Evolutionary conservation across 2,329 filamentous ascomycete genomes (phyloP).

Genomic region (Neopestalotiopsis rosae): DNA sequence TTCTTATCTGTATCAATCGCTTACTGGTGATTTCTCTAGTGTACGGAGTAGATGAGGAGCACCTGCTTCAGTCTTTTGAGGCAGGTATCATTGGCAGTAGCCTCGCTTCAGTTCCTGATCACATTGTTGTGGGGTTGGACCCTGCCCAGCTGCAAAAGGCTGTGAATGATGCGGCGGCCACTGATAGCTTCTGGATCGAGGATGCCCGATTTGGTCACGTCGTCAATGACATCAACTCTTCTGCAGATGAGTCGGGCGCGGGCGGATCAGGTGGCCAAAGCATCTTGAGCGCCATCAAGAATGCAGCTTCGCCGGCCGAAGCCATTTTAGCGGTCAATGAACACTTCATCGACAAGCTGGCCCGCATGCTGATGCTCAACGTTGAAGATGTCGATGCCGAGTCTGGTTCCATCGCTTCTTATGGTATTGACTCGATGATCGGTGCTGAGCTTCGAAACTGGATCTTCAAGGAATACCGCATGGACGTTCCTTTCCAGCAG

Average conservation of each 20-base stretch:
- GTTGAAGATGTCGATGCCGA: constrained; percentile 27
- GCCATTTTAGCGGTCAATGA: constrained; percentile 14
- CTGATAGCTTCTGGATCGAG: constrained; percentile 28
- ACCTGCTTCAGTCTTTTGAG: constrained; percentile 32
- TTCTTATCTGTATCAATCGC: too few species aligned
- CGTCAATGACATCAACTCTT: constrained; percentile 22
- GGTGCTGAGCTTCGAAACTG: constrained; percentile 41
- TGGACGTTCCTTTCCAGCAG: constrained; percentile 44
- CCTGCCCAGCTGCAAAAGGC: constrained; percentile 24
- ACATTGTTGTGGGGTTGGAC: constrained; percentile 24
- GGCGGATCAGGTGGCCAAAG: constrained; percentile 18
- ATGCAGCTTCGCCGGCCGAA: constrained; percentile 17
- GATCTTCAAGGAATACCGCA: constrained; percentile 38
- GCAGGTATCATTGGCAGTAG: neutral
- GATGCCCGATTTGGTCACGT: constrained; percentile 31
- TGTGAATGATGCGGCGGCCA: constrained; percentile 18
- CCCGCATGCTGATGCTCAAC: constrained; percentile 30
- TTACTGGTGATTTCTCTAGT: neutral
- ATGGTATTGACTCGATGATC: constrained; percentile 43
- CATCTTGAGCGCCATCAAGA: constrained; percentile 22
- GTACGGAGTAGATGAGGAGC: constrained; percentile 36
- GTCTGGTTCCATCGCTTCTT: constrained; percentile 32
- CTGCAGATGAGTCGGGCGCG: constrained; percentile 10
- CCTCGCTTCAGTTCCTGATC: constrained; percentile 3
- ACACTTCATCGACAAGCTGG: constrained; percentile 27